phyloP scores from a whole-genome alignment of 371 early-diverging fungal genomes.

The Batkoa obscura region DNA sequence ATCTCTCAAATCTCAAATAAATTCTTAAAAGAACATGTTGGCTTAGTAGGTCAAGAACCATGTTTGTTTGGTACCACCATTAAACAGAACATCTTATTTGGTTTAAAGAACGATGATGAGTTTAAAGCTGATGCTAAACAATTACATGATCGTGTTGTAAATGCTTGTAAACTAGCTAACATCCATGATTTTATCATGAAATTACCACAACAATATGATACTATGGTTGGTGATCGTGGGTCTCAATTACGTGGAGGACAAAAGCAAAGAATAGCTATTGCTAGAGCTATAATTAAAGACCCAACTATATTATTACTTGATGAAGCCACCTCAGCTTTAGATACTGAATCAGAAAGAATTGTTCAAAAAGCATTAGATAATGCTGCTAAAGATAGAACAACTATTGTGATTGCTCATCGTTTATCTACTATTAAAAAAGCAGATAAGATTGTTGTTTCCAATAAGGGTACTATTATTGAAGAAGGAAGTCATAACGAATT shows the following conservation, averaged over 20 bases:
- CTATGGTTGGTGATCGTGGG: slow-evolving; percentile 39
- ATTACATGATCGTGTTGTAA: slow-evolving; percentile 39
- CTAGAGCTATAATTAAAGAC: slow-evolving; percentile 43
- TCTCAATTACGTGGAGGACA: slow-evolving; percentile 27
- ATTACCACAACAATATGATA: slow-evolving; percentile 48
- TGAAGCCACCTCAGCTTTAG: slow-evolving; percentile 59
- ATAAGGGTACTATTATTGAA: slow-evolving; percentile 48
- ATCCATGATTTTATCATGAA: slow-evolving; percentile 52
- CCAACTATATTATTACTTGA: slow-evolving; percentile 46
- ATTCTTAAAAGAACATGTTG: slow-evolving; percentile 37
- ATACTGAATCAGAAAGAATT: slow-evolving; percentile 41
- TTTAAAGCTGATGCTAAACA: slow-evolving; percentile 29
- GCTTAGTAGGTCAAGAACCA: slow-evolving; percentile 65
- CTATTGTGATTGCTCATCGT: slow-evolving; percentile 60
- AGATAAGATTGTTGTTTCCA: slow-evolving; percentile 55
- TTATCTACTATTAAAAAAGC: slow-evolving; percentile 48
- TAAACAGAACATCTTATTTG: slow-evolving; percentile 55
- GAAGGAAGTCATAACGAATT: slow-evolving; percentile 53
- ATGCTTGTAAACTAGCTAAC: slow-evolving; percentile 40
- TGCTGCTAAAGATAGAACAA: slow-evolving; percentile 44
- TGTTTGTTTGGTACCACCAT: slow-evolving; percentile 61
- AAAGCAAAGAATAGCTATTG: slow-evolving; percentile 23
- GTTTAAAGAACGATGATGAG: slow-evolving; percentile 23
- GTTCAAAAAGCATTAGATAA: slow-evolving; percentile 48
- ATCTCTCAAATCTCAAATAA: slow-evolving; percentile 23